Evolutionary conservation across 768 basidiomycete species (phyloP).

Genomic region (Tulasnella sp.): DNA sequence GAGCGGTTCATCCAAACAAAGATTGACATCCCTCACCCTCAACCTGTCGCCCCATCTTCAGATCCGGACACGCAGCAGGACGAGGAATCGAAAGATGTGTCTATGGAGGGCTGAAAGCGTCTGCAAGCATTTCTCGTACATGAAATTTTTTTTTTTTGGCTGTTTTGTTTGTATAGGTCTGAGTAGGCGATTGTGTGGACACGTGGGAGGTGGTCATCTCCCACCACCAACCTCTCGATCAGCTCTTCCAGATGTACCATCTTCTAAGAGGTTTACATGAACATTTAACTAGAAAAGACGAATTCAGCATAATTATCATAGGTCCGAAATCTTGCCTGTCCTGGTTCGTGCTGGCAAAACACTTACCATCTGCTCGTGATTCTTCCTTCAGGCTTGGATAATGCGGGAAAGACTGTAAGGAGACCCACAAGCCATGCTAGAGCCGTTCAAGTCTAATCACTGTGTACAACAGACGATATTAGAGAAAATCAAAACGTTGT

Average conservation of each 20-base stretch:
- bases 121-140: no score
- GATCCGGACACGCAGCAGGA: no score
- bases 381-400: conserved; percentile 50
- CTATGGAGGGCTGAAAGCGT: no score
- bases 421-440: conserved; percentile 14
- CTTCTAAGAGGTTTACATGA: conserved; percentile 88
- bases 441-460: not conserved
- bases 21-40: not conserved
- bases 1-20: conserved; percentile 46
- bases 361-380: not conserved
- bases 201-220: not conserved
- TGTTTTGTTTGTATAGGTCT: no score
- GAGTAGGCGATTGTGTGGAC: not conserved
- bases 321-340: conserved; percentile 44
- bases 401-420: conserved; percentile 83
- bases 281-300: conserved; percentile 82
- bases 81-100: no score
- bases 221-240: not conserved
- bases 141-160: no score
- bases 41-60: no score
- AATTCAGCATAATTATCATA: conserved; percentile 92
- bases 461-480: conserved; percentile 63
- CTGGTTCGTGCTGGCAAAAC: not conserved
- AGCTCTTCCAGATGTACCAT: conserved; percentile 72
- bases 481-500: conserved; percentile 91